These are phyloP conservation scores for Leavenworthia alabamica DNA, from an alignment of 345 rosid genomes.

Conservation along the genomic window DNA sequence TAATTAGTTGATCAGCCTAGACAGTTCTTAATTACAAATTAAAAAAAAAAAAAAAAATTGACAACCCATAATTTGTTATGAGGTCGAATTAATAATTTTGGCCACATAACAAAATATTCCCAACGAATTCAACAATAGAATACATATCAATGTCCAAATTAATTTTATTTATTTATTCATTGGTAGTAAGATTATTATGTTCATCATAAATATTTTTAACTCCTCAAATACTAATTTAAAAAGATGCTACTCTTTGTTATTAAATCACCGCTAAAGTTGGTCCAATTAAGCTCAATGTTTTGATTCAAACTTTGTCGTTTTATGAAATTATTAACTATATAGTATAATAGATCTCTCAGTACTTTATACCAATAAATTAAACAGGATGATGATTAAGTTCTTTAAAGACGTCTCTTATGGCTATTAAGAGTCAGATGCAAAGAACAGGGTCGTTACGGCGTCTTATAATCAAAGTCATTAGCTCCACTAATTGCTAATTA, in stretches of 20 bases:
- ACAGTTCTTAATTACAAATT: no score
- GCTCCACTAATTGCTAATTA: slow-evolving; percentile 23
- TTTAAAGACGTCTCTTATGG: slow-evolving; percentile 22
- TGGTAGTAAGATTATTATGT: not conserved
- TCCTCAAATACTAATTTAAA: not conserved
- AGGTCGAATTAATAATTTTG: not conserved
- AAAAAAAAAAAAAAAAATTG: no score
- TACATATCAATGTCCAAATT: not conserved
- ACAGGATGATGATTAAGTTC: slow-evolving; percentile 20
- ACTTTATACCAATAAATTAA: slow-evolving; percentile 6
- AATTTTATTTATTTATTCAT: not conserved
- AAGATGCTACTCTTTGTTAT: not conserved
- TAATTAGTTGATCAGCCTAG: not conserved
- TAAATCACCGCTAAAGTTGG: not conserved
- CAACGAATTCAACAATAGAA: not conserved
- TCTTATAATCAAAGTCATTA: slow-evolving; percentile 13
- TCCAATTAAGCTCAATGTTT: slow-evolving; percentile 14
- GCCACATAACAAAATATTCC: not conserved
- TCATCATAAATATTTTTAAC: not conserved
- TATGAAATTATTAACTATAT: not conserved
- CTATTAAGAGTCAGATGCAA: slow-evolving; percentile 22
- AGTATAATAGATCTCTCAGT: not conserved
- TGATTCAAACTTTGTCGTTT: not conserved
- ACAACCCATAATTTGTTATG: not conserved
- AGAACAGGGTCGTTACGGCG: slow-evolving; percentile 1